These are phyloP conservation scores for Salvia miltiorrhiza DNA, from an alignment of 257 asterid species.

Conservation along the genomic window DNA sequence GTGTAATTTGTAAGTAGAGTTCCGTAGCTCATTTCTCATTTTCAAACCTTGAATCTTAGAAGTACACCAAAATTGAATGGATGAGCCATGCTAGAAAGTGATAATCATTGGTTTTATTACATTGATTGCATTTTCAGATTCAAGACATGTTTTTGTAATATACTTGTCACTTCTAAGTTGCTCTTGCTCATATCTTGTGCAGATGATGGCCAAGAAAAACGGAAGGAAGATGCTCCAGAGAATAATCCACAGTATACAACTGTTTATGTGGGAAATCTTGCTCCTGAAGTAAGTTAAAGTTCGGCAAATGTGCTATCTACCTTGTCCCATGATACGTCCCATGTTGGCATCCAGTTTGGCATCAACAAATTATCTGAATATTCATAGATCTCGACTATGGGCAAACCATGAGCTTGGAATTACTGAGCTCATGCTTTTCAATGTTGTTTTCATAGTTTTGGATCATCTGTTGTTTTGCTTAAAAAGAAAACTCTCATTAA, in stretches of 20 bases:
- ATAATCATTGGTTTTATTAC: background rate
- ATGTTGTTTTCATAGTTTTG: background rate
- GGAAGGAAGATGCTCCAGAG: conserved; percentile 73
- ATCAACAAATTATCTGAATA: background rate
- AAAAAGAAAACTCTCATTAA: background rate
- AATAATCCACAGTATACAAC: conserved; percentile 75
- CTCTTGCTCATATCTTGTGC: conserved; percentile 33
- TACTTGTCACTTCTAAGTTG: background rate
- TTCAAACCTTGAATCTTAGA: background rate
- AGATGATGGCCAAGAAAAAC: conserved; percentile 66
- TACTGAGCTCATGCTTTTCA: background rate
- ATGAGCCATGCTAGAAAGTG: background rate
- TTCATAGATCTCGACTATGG: background rate
- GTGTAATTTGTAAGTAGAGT: background rate
- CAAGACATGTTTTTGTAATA: background rate
- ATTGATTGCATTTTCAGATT: background rate
- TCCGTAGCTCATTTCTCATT: background rate
- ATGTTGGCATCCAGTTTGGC: background rate
- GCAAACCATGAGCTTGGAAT: conserved; percentile 2
- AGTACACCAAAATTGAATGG: background rate
- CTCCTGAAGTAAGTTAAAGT: conserved; percentile 61
- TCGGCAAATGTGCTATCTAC: background rate
- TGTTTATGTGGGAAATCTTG: conserved; percentile 87
- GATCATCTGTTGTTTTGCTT: background rate
- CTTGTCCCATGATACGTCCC: background rate